Percentiles rank a stretch among this genome's conserved stretches.
These are phyloP conservation scores for Cavenderia fasciculata DNA, from an alignment of 78 protist genomes.

Conservation along the genomic window DNA sequence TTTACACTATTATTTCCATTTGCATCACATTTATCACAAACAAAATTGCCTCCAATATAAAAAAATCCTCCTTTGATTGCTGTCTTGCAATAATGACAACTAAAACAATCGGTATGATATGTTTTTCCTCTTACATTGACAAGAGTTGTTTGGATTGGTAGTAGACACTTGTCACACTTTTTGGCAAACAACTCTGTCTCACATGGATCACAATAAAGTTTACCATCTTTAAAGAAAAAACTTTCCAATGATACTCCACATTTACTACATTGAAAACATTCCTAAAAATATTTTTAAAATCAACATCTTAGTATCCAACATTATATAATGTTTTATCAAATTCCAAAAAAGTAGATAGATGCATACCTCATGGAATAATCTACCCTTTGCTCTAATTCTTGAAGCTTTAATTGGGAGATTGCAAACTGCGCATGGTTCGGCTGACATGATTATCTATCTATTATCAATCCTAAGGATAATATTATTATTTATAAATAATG, in stretches of 20 bases:
- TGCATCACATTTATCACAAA: conserved; percentile 28
- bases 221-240: conserved; percentile 15
- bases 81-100: conserved; percentile 21
- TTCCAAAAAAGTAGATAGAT: no score
- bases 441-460: background rate
- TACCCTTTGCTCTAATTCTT: conserved; percentile 44
- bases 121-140: conserved; percentile 40
- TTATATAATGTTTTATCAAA: no score
- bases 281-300: no score
- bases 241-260: conserved; percentile 14
- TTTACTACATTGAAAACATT: conserved; percentile 40
- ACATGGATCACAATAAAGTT: conserved; percentile 54
- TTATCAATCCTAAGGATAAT: background rate
- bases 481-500: no score
- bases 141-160: conserved; percentile 32
- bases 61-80: conserved; percentile 39
- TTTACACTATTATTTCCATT: no score
- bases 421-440: conserved; percentile 39
- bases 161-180: conserved; percentile 33
- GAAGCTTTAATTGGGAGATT: background rate
- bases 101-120: conserved; percentile 51
- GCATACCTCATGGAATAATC: conserved; percentile 38
- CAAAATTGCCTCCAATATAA: conserved; percentile 14
- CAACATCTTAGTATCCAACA: no score
- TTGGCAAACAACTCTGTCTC: conserved; percentile 22